Evolutionary conservation across 345 rosid species (phyloP), one percentile per base, ranked within the genome.

Genomic region (Citrus unshiu): DNA sequence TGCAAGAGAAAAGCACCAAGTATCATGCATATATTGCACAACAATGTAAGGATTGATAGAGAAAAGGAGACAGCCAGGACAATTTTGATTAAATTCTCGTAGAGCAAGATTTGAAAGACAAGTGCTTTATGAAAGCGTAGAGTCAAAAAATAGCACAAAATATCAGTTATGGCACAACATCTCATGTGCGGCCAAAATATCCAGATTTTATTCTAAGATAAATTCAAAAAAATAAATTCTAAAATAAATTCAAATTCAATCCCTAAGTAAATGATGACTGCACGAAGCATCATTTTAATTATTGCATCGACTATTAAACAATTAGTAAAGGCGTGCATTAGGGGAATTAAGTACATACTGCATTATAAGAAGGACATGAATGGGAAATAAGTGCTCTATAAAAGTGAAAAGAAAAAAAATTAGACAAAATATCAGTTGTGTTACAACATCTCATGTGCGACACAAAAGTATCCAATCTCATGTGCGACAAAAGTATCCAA

Each of bases 321-420:
- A 7, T 64, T 30, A 22, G 5, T 51, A 4, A 21, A 6, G 0
- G 67, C 0, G 22, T 22, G 4, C 51, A 13, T 13, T 13, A 46
- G 1, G 18, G 49, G 51, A 43, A 7, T 35, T 34, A 56, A 18
- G 69, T 18, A 80, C 90, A 61, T 88, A 95, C 97, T 93, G 95
- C 30, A 96, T 93, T 27, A 95, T 84, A 78, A 95, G 91, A 74
- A 95, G 98, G 7, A 92, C 93, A 66, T 93, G 97, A 70, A 93
- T 85, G 37, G 86, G 2, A 43, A 40, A 40, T 9, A 40, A 40
- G 46, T 40, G 46, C 46, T 9, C 3, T 40, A 9, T 40, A 9
- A 40, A 40, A 40, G 46, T 40, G 46, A 9, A 40, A 40, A 40
- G 46, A 12, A 2, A 2, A 40, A 40, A 40, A 25, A 34, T 57